Evolutionary conservation across 352 stramenopile genomes (phyloP).

Genomic region (Globisporangium nodosum): DNA sequence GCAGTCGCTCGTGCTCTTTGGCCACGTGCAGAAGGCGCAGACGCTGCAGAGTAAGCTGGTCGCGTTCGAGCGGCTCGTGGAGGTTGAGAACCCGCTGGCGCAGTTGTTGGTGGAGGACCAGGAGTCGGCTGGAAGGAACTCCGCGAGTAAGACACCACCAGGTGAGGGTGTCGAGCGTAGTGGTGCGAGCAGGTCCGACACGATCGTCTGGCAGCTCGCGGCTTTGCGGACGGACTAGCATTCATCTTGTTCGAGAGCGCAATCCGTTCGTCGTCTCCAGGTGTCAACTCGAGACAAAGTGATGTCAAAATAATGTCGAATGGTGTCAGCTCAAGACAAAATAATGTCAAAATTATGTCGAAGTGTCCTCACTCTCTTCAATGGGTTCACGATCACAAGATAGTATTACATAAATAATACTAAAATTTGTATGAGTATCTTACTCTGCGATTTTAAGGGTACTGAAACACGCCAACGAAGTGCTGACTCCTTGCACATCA

Average conservation of each 20-base stretch:
- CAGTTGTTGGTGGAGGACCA: not conserved
- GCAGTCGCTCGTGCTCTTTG: constrained; percentile 52
- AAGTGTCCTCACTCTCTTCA: too few relatives aligned
- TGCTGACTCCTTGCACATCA: not conserved
- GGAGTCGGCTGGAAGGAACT: too few relatives aligned
- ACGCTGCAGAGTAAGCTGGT: constrained; percentile 35
- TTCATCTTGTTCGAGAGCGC: too few relatives aligned
- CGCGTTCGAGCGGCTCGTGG: constrained; percentile 32
- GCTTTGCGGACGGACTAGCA: not conserved
- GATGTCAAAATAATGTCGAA: too few relatives aligned
- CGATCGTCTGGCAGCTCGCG: constrained; percentile 7
- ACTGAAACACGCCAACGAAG: too few relatives aligned
- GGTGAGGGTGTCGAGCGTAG: not conserved
- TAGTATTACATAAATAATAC: too few relatives aligned
- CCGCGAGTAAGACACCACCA: too few relatives aligned
- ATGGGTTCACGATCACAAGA: too few relatives aligned
- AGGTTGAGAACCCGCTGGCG: constrained; percentile 17
- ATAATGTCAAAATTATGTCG: too few relatives aligned
- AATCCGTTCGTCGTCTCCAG: too few relatives aligned
- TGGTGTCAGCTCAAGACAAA: too few relatives aligned
- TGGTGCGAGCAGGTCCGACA: not conserved
- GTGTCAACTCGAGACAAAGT: not conserved
- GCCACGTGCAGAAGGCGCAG: constrained; percentile 29
- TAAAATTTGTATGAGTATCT: not conserved
- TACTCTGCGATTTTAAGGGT: not conserved